Evolutionary conservation across 371 early-diverging fungal species (phyloP).

Genomic region (Mucor racemosus): DNA sequence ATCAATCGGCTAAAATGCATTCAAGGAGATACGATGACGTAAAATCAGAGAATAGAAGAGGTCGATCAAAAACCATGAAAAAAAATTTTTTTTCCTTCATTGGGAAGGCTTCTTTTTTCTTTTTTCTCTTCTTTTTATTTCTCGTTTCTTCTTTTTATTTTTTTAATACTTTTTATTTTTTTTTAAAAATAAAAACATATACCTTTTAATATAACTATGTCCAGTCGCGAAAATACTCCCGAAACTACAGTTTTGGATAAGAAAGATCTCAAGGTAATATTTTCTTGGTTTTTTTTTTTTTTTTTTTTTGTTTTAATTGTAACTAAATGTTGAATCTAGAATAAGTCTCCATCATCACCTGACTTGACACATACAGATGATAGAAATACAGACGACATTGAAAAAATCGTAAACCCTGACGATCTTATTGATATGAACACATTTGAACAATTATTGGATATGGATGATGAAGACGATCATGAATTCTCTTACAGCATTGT

Average conservation of each 20-base stretch:
- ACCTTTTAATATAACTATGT: constrained; percentile 16
- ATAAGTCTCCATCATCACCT: constrained; percentile 4
- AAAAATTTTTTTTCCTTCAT: not conserved
- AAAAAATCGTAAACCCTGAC: constrained; percentile 39
- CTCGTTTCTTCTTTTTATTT: not conserved
- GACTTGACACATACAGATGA: constrained; percentile 11
- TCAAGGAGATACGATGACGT: constrained; percentile 12
- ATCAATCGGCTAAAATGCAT: constrained; percentile 1
- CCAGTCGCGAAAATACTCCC: constrained; percentile 28
- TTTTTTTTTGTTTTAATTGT: not conserved
- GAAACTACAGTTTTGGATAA: constrained; percentile 8
- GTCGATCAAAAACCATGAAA: constrained; percentile 8
- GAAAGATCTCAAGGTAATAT: constrained; percentile 9
- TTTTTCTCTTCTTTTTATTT: constrained; percentile 9
- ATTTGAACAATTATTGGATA: constrained; percentile 81
- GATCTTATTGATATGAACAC: constrained; percentile 74
- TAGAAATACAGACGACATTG: constrained; percentile 17
- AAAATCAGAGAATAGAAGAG: not conserved
- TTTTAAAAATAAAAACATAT: constrained; percentile 2
- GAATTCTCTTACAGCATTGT: constrained; percentile 77
- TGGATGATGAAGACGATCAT: constrained; percentile 83
- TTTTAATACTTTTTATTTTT: constrained; percentile 11
- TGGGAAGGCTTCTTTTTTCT: not conserved
- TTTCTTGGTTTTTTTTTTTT: not conserved
- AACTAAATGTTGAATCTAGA: not conserved